Base-by-base conservation (phyloP, 2,329 filamentous ascomycete genomes). In the Claviceps arundinis region DNA sequence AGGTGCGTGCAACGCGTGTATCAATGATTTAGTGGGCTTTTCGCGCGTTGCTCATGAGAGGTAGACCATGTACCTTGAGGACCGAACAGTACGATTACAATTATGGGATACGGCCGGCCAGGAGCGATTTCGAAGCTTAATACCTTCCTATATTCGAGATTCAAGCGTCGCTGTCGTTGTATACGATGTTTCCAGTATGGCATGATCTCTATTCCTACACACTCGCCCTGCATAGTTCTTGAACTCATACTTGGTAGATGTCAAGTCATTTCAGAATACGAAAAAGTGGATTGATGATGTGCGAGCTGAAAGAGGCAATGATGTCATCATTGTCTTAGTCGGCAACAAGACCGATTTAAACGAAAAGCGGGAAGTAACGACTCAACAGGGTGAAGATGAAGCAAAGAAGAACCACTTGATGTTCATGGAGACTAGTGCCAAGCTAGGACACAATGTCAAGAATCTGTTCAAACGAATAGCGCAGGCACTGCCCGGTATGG, bases 271-370 rank as follows among this genome's bases (percentile, higher is more conserved):
- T 75, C 87, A 96, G 68, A 96, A 98, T 72, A 98, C 93, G 51
- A 84, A 90, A 65, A 98, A 98, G 78, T 98, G 94, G 93, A 95
- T 98, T 59, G 93, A 98, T 66, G 93, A 98, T 66, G 93, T 98
- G 54, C 82, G 93, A 56, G 91, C 90, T 50, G 93, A 98, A 75
- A 82, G 93, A 64, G 93, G 93, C 50, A 95, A 95, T 74, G 93
- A 98, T 70, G 94, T 98, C 55, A 98, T 98, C 63, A 97, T 98
- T 63, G 93, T 98, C 47, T 74, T 98, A 47, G 94, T 98, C 41
- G 93, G 93, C 59, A 98, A 98, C 77, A 98, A 98, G 82, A 98
- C 93, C 45, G 93, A 98, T 77, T 71, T 98, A 69, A 95, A 93
- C 70, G 93, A 98, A 70, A 97, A 96, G 79, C 82, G 93, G 52